Base-by-base conservation (phyloP, 805 yeast genomes). In the Starmera quercuum region DNA sequence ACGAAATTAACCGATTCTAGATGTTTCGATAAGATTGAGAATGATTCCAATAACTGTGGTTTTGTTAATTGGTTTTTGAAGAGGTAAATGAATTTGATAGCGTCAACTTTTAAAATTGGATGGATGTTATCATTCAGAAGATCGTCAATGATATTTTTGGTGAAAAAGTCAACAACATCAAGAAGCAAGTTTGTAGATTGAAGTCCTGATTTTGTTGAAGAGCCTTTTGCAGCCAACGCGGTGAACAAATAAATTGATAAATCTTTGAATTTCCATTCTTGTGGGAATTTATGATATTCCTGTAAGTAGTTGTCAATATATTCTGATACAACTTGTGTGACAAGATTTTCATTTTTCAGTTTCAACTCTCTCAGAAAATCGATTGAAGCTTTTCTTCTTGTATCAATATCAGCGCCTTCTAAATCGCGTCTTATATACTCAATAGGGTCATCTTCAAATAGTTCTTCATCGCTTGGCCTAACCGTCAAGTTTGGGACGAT, bases 381-480 rank as follows among this genome's bases (percentile, higher is more conserved):
- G 2, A 95, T 84, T n/a, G 97, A 78, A 0, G 95, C 78, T 46
- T 94, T 76, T 58, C 97, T 73, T 58, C 99, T 75, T 1, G 96
- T 81, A 51, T 88, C 97, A 11, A 82, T 73, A 54, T 90, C 97
- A 0, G 95, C 79, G 6, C 97, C 97, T 59, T 94, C 98, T 30
- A 94, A 66, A 57, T 92, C 98, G 40, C 95, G 72, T 50, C 97
- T 73, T 15, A 88, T 88, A 53, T 71, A 92, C 49, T 85, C 94
- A 35, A 92, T 81, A 24, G 98, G 98, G 53, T 92, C 98, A 59
- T 92, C 98, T 58, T 92, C 98, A 56, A 92, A 90, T 40, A 80
- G 58, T 57, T 94, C 98, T 49, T 85, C 86, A 53, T 92, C 99
- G 2, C 82, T 68, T 37, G 83, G 90, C 50, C 97, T 76, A 39